Conservation (phyloP, 2,329 filamentous ascomycete species). For the Trichoderma harzianum region DNA sequence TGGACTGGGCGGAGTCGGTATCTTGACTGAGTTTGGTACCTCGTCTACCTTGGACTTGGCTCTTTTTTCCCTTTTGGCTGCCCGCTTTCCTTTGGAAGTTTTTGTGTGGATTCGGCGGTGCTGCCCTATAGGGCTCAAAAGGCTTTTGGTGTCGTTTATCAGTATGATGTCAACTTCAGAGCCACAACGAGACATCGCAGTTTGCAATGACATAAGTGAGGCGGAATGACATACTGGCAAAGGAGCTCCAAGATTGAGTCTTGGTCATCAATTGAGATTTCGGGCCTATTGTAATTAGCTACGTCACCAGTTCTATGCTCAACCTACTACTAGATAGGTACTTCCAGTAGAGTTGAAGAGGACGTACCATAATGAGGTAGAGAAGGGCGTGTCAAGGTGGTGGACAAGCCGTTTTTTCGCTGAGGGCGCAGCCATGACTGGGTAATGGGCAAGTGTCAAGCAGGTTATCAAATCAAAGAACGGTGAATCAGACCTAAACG, state of each 20-base stretch:
- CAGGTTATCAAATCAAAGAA: not conserved
- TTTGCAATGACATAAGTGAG: not conserved
- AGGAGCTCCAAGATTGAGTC: conserved; percentile 64
- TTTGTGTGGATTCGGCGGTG: conserved; percentile 53
- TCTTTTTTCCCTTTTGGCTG: conserved; percentile 45
- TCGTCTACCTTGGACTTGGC: conserved; percentile 19
- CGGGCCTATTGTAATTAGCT: conserved; percentile 50
- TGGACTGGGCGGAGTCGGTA: conserved; percentile 39
- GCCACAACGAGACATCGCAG: not conserved
- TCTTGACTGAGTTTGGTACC: conserved; percentile 2
- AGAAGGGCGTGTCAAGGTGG: conserved; percentile 64
- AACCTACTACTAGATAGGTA: not conserved
- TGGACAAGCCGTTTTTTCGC: conserved; percentile 57
- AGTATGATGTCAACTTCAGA: not conserved
- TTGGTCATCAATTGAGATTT: conserved; percentile 55
- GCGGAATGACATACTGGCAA: conserved; percentile 50
- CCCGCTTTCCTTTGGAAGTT: conserved; percentile 60
- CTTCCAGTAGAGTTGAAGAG: not conserved
- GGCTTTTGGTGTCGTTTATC: conserved; percentile 45
- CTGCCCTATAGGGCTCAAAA: conserved; percentile 61
- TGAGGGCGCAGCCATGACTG: conserved; percentile 19
- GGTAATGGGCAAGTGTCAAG: not conserved
- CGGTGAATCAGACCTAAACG: not conserved
- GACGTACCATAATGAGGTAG: conserved; percentile 55
- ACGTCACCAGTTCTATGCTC: not conserved